Evolutionary conservation across 1,284 basidiomycete species (phyloP).

Genomic region (Leccinum pachyderme): DNA sequence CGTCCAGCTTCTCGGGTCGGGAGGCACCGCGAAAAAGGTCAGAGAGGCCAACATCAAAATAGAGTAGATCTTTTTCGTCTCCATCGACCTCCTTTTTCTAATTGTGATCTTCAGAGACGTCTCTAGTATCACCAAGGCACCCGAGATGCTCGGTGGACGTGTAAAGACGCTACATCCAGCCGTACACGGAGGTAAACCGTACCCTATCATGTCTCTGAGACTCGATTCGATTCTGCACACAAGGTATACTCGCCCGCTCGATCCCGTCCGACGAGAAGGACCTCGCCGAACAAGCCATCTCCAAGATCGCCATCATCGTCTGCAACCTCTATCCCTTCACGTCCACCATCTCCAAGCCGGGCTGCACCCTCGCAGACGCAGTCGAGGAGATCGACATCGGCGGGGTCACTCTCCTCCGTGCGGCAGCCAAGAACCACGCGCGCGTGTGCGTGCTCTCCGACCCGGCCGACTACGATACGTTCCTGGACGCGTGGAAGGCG

Average conservation of each 20-base stretch:
- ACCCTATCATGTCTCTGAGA: background rate
- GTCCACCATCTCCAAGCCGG: slow-evolving; percentile 84
- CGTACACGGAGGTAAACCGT: slow-evolving; percentile 85
- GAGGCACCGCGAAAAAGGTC: slow-evolving; percentile 97
- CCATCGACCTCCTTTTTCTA: slow-evolving; percentile 10
- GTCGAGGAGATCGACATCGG: slow-evolving; percentile 99
- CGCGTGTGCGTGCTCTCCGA: slow-evolving; percentile 92
- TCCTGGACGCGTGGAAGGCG: slow-evolving; percentile 74
- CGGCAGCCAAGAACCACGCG: slow-evolving; percentile 98
- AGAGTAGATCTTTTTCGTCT: slow-evolving; percentile 55
- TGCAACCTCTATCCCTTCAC: slow-evolving; percentile 99
- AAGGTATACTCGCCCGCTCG: slow-evolving; percentile 87
- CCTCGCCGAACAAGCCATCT: slow-evolving; percentile 77
- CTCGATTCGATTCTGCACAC: background rate
- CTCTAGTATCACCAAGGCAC: slow-evolving; percentile 95
- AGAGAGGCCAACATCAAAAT: slow-evolving; percentile 91
- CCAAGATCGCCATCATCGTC: slow-evolving; percentile 91
- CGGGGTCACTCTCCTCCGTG: slow-evolving; percentile 95
- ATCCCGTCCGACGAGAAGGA: slow-evolving; percentile 87
- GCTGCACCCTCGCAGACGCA: slow-evolving; percentile 88
- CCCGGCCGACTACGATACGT: slow-evolving; percentile 88
- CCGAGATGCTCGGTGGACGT: slow-evolving; percentile 98
- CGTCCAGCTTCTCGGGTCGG: slow-evolving; percentile 89
- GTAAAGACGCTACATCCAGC: slow-evolving; percentile 99
- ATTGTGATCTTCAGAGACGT: slow-evolving; percentile 76